Conservation (phyloP, 495 filamentous ascomycete species). For the Cercophora newfieldiana region DNA sequence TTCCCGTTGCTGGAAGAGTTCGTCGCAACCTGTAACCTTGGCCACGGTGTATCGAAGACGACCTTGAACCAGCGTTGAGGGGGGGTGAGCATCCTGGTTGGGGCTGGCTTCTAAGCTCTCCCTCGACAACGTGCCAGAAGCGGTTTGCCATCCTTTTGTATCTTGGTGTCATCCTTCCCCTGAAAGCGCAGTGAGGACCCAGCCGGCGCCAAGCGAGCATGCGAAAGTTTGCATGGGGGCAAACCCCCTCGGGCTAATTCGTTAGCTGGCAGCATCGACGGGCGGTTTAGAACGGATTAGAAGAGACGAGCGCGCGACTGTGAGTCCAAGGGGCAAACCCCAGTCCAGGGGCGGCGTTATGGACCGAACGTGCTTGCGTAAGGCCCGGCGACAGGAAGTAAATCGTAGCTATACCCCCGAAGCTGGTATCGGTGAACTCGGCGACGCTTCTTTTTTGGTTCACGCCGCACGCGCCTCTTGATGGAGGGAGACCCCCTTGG, state of each 20-base stretch:
- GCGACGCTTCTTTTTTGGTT: background rate
- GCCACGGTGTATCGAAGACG: slow-evolving; percentile 11
- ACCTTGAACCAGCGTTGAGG: background rate
- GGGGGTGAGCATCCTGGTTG: background rate
- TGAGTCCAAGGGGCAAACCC: background rate
- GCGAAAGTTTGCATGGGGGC: slow-evolving; percentile 4
- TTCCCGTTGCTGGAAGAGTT: background rate
- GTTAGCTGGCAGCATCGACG: slow-evolving; percentile 2
- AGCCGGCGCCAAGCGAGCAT: background rate
- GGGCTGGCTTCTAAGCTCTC: background rate
- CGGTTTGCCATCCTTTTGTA: background rate
- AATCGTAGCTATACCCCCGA: background rate
- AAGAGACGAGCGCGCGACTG: background rate
- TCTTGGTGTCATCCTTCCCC: background rate
- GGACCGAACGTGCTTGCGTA: background rate
- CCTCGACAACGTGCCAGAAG: background rate
- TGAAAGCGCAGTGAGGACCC: background rate
- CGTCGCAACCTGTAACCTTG: slow-evolving; percentile 14
- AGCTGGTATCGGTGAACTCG: background rate
- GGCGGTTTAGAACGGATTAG: background rate
- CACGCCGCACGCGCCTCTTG: slow-evolving; percentile 1
- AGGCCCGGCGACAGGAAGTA: background rate
- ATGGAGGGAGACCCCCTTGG: background rate
- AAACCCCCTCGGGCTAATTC: slow-evolving; percentile 2
- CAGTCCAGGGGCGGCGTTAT: background rate